Percentiles rank a stretch among this genome's conserved stretches.
phyloP scores from a whole-genome alignment of 2,329 filamentous ascomycete species.

The Alternaria triticina region DNA sequence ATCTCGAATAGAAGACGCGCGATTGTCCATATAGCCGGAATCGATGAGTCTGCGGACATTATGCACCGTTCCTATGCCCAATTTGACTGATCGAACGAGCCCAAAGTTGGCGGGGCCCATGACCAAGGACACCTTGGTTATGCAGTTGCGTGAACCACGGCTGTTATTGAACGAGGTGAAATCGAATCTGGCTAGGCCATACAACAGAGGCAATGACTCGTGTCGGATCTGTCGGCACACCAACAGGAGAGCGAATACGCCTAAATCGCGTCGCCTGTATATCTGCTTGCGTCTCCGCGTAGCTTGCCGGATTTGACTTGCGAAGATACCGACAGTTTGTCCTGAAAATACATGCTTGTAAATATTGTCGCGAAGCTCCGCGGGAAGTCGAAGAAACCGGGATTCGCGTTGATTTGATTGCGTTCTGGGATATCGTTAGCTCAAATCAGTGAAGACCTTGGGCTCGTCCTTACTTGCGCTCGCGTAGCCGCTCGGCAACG shows the following conservation, averaged over 20 bases:
- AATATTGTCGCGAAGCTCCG: neutral
- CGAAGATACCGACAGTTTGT: neutral
- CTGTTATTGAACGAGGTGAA: neutral
- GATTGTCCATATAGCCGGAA: neutral
- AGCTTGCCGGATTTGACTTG: neutral
- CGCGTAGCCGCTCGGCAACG: neutral
- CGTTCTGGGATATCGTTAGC: neutral
- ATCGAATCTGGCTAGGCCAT: neutral
- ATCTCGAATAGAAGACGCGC: neutral
- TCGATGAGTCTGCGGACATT: neutral
- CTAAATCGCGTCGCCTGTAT: neutral
- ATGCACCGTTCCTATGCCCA: neutral
- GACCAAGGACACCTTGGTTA: neutral
- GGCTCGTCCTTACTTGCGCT: neutral
- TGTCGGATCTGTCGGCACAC: neutral
- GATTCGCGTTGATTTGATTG: neutral
- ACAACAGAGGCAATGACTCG: neutral
- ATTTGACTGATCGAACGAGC: neutral
- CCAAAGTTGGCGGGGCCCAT: neutral
- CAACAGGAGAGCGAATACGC: neutral
- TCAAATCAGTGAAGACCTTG: neutral
- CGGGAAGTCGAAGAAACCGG: neutral
- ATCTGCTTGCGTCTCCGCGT: neutral
- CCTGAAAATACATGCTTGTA: neutral
- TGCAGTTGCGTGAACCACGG: neutral